A percentile compares a stretch with the other conserved stretches of the same genome.
Conservation (phyloP, 495 filamentous ascomycete species). For the Xylaria castorea region DNA sequence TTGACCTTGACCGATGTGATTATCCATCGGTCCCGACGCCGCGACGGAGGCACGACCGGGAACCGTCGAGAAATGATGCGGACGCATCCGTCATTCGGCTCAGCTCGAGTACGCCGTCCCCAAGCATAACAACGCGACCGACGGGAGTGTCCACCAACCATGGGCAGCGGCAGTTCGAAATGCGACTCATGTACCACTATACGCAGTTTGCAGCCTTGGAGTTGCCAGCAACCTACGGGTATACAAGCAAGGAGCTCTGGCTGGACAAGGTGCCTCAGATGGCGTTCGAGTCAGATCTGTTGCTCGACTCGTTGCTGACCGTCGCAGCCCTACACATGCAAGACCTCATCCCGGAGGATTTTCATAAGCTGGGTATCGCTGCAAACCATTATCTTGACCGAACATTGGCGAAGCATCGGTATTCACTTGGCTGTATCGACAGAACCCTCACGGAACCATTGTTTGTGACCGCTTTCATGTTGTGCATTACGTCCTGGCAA, state of each 20-base stretch:
- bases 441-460: not conserved
- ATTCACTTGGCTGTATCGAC: conserved; percentile 8
- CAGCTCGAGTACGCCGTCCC: not conserved
- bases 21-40: conserved; percentile 18
- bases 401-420: conserved; percentile 26
- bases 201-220: conserved; percentile 20
- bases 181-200: conserved; percentile 28
- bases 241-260: conserved; percentile 25
- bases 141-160: conserved; percentile 11
- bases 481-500: conserved; percentile 27
- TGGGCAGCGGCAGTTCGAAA: conserved; percentile 22
- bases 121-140: conserved; percentile 7
- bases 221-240: conserved; percentile 24
- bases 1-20: conserved; percentile 23
- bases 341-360: conserved; percentile 20
- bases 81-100: not conserved
- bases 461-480: conserved; percentile 27
- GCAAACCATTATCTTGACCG: conserved; percentile 23
- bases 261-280: conserved; percentile 26
- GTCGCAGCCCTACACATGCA: conserved; percentile 26
- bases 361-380: conserved; percentile 1
- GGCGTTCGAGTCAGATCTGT: conserved; percentile 25
- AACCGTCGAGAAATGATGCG: not conserved
- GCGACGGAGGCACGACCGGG: conserved; percentile 1
- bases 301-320: conserved; percentile 25